Base-by-base conservation (phyloP, 306 rosid genomes). In the Rosa multiflora region DNA sequence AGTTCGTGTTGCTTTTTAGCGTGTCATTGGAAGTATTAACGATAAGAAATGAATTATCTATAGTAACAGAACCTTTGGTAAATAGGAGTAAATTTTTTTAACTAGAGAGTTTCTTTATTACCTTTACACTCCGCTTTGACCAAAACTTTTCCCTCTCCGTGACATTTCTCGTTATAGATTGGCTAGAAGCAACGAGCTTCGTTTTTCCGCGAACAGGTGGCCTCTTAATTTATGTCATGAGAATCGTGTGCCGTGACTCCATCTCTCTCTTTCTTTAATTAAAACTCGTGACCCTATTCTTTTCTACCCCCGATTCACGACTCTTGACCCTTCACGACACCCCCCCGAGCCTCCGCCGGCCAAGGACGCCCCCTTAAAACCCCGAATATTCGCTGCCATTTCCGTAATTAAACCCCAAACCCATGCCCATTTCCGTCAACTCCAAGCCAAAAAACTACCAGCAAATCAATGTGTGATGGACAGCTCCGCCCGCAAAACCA, bases 391-490 rank as follows among this genome's bases (percentile, higher is more conserved):
- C 40, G 75, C 69, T 51, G 82, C 84, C 52, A 83, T 23, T 59
- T 0, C n/a, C 5, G 92, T 76, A 85, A 76, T 72, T 71, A 4
- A 3, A 7, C 0, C 1, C 14, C 26, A 6, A 8, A 71, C 11
- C 0, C 8, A 74, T 29, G 79, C 47, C 70, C 66, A 67, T 58
- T 71, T 26, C 20, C 68, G 87, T 72, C 80, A 85, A 51, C 15
- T 52, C 64, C 2, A 4, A 4, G 40, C 8, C 0, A 23, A 55
- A 49, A 55, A 35, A 13, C 52, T 3, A 26, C 74, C 72, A 23
- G 79, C 88, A 83, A 63, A 73, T 63, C 64, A 67, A 75, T 46
- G 84, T 67, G 90, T 72, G 91, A 76, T 20, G 51, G 49, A 87
- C 40, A 40, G 18, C 86, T 76, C 77, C 84, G 85, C 83, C 81